phyloP scores from a whole-genome alignment of 2,329 filamentous ascomycete genomes.

The Boeremia exigua region DNA sequence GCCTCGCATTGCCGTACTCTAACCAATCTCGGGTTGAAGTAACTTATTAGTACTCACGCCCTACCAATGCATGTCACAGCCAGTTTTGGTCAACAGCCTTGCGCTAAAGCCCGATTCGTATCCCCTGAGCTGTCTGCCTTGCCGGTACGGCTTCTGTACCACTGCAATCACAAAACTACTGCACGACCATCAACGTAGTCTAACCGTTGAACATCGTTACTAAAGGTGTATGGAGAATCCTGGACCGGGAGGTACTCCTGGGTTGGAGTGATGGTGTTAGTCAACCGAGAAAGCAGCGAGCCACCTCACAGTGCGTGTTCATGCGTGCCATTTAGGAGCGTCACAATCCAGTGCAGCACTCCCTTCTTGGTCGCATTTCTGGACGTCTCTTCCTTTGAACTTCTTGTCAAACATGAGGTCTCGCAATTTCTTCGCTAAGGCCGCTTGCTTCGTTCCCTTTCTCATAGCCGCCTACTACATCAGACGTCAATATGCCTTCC shows the following conservation, averaged over 20 bases:
- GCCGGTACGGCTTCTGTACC: not conserved
- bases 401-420: not conserved
- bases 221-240: not conserved
- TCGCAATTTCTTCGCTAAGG: not conserved
- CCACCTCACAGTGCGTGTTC: not conserved
- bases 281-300: not conserved
- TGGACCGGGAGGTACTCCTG: not conserved
- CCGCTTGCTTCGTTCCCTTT: not conserved
- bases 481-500: constrained; percentile 17
- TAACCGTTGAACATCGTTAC: not conserved
- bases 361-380: too few relatives aligned
- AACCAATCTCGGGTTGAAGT: not conserved
- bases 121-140: constrained; percentile 1
- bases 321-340: not conserved
- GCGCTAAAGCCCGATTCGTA: not conserved
- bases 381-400: not conserved
- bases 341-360: not conserved
- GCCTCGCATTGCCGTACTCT: not conserved
- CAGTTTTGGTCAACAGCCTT: not conserved
- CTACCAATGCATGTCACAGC: not conserved
- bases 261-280: not conserved
- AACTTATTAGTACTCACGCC: not conserved
- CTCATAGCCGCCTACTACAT: not conserved
- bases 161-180: not conserved
- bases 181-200: not conserved